Evolutionary conservation across 768 basidiomycete genomes (phyloP), one percentile per base, ranked within the genome.

Genomic region (Russula foetens): DNA sequence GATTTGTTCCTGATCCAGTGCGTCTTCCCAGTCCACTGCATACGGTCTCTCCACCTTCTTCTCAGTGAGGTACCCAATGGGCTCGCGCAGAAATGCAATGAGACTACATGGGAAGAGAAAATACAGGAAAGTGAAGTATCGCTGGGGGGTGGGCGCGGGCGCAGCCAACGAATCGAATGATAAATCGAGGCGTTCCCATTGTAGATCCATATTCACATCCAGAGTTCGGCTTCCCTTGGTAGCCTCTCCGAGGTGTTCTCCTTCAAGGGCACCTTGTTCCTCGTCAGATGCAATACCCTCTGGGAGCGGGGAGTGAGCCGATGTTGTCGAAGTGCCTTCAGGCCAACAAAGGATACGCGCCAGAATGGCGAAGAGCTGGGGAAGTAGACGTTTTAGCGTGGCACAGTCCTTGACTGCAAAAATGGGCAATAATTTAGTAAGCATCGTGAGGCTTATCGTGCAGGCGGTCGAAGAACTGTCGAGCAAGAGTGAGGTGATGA

Each of bases 31-130:
- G 38, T 75, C 77, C 46, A 84, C 77, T n/a, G 76, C 75, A 66
- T 87, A 91, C 1, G 88, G 83, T 52, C 81, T 80, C 49, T 79
- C 72, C 38, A 81, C 72, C 4, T 70, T 68, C 65, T 74, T 79
- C 26, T 80, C 77, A 8, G 70, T 71, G 19, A 97, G 73, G 66
- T 92, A 93, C 39, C 73, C 71, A 9, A 78, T 76, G 1, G 94
- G 90, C 52, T 78, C 75, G 53, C 84, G 83, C 55, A 94, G 72
- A 71, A 97, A 97, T 56, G 80, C 81, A 59, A 96, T 75, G 44
- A 90, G 78, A 74, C 95, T 97, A 73, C 86, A 89, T 1, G 94
- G 94, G 75, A 91, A 97, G 50, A 94, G 82, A 67, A 92, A 94
- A 73, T 95, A 96, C 62, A 97, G 76, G 47, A 80, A 79, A 2